Conservation (phyloP, 1,139 yeast species). For the Saccharomycopsis crataegensis region DNA sequence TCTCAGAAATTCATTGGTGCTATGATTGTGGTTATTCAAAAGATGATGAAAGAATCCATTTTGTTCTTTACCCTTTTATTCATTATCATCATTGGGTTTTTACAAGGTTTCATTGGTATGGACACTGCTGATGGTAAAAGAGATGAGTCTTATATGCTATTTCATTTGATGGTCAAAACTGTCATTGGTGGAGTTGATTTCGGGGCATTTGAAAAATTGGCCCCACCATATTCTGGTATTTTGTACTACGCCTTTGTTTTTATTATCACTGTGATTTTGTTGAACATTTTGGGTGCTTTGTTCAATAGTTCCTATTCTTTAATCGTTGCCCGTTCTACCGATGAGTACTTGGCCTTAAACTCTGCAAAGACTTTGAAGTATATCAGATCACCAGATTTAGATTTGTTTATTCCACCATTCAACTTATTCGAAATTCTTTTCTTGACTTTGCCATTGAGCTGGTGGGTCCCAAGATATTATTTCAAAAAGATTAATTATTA, state of each 20-base stretch:
- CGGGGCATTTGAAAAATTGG: constrained; percentile 60
- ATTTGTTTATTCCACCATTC: constrained; percentile 80
- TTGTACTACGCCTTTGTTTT: constrained; percentile 73
- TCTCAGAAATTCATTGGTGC: constrained; percentile 81
- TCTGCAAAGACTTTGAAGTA: constrained; percentile 80
- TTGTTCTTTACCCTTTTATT: constrained; percentile 68
- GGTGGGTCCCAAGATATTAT: constrained; percentile 23
- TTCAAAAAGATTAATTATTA: constrained; percentile 36
- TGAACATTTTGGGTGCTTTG: constrained; percentile 78
- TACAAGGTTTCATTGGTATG: constrained; percentile 80
- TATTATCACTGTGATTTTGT: constrained; percentile 61
- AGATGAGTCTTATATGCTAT: constrained; percentile 61
- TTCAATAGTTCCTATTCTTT: constrained; percentile 79
- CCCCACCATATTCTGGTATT: constrained; percentile 77
- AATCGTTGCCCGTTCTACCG: constrained; percentile 74
- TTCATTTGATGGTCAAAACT: constrained; percentile 61
- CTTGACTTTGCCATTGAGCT: constrained; percentile 31
- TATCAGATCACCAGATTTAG: constrained; percentile 82
- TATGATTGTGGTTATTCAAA: constrained; percentile 76
- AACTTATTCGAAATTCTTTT: constrained; percentile 60
- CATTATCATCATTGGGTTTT: constrained; percentile 69
- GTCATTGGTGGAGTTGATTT: constrained; percentile 70
- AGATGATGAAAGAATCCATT: constrained; percentile 80
- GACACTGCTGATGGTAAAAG: constrained; percentile 84
- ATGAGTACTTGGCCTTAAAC: constrained; percentile 77